Evolutionary conservation across 768 basidiomycete genomes (phyloP).

Genomic region (Phanerochaete sordida): DNA sequence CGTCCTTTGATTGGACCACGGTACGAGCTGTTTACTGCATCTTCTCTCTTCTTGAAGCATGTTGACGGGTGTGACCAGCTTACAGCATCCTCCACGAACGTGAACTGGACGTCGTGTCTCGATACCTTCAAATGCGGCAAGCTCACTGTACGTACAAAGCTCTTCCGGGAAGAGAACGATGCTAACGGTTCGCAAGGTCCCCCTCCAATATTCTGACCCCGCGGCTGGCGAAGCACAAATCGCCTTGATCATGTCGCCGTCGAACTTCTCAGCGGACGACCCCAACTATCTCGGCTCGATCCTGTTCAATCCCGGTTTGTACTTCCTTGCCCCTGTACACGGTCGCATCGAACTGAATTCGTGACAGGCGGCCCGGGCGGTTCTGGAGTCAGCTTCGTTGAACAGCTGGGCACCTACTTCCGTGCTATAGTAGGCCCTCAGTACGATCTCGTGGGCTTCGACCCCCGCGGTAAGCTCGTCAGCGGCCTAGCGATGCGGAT

Average conservation of each 20-base stretch:
- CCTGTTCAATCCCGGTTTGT: conserved; percentile 13
- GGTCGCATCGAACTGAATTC: background rate
- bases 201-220: conserved; percentile 25
- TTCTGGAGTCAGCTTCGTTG: conserved; percentile 21
- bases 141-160: background rate
- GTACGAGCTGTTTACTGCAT: no score
- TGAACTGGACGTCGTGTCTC: conserved; percentile 9
- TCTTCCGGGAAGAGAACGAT: background rate
- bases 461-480: conserved; percentile 19
- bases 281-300: background rate
- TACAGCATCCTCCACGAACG: background rate
- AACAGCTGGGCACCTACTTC: conserved; percentile 1
- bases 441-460: conserved; percentile 27
- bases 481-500: background rate
- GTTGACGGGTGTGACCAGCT: no score
- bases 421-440: conserved; percentile 16
- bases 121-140: conserved; percentile 3
- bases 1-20: no score
- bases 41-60: no score
- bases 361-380: conserved; percentile 23
- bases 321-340: background rate
- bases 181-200: conserved; percentile 17
- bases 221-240: conserved; percentile 17
- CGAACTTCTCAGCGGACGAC: conserved; percentile 8
- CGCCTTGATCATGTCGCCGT: conserved; percentile 22